These are phyloP conservation scores for Aureobasidium leucospermi DNA, from an alignment of 2,329 filamentous ascomycete genomes.

Conservation along the genomic window DNA sequence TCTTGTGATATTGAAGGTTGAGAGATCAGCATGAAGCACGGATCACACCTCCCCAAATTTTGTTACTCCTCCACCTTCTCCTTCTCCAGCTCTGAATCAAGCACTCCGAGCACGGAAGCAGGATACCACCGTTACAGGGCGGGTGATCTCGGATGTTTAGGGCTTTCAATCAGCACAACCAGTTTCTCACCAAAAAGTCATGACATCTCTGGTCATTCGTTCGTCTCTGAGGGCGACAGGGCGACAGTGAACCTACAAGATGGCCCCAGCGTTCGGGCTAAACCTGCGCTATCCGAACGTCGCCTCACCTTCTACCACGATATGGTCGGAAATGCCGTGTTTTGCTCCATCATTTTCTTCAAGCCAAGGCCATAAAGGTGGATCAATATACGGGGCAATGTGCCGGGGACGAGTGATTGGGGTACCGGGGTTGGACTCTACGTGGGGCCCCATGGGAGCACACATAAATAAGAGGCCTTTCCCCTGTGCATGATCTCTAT, in stretches of 20 bases:
- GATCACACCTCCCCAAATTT: neutral
- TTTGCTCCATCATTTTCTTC: conserved; percentile 9
- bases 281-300: conserved; percentile 1
- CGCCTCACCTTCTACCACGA: neutral
- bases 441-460: conserved; percentile 4
- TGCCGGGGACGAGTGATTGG: neutral
- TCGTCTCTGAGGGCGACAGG: neutral
- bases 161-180: neutral
- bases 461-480: conserved; percentile 5
- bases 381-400: conserved; percentile 2
- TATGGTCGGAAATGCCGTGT: neutral
- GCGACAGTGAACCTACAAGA: neutral
- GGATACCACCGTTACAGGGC: neutral
- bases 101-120: neutral
- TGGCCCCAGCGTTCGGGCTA: conserved; percentile 1
- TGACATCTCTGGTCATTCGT: neutral
- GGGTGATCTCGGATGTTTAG: neutral
- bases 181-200: neutral
- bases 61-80: neutral
- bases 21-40: neutral
- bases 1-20: neutral
- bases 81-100: neutral
- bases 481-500: neutral
- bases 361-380: neutral
- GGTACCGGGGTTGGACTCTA: neutral